Evolutionary conservation across 257 asterid species (phyloP), one percentile per base, ranked within the genome.

Genomic region (Coffea canephora): DNA sequence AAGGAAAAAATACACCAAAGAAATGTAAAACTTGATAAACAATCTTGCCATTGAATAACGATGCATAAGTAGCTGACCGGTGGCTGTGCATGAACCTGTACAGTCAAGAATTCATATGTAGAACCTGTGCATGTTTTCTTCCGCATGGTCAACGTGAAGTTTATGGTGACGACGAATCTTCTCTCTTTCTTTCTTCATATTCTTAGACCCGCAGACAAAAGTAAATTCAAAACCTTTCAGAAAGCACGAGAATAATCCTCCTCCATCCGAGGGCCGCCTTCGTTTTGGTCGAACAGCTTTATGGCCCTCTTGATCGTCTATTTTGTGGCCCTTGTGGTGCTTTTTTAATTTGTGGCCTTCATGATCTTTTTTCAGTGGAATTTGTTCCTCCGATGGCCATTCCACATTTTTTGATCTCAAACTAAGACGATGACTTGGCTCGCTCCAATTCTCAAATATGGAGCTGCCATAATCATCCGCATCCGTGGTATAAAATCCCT

Each of bases 361-460:
- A 16, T 52, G 5, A 14, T 55, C 71, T 45, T 75, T 25, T 41
- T 13, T 81, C 74, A 82, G 8, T 4, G 85, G 82, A 49, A 87
- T n/a, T 34, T 76, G 80, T 27, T 86, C 89, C 64, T 82, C 85
- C 45, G 70, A 31, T 45, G 6, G 41, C 91, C 87, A 76, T 13
- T 77, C 25, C 73, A 21, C 64, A 72, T 45, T 78, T 23, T 74
- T 84, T 0, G 87, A 31, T 64, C 61, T 68, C 83, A 62, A 48
- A 21, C 9, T 79, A 1, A 77, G 81, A 10, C 76, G 73, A 19
- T 72, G 80, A 8, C 85, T 90, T 1, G 81, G 69, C 41, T 86
- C 88, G 3, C 92, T 83, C 97, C 98, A 92, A 84, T 87, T 83
- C 36, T 94, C 94, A 52, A 94, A 90, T 14, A 91, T 75, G 27